phyloP scores from a whole-genome alignment of 2,329 filamentous ascomycete species.

The Fusarium metavorans region DNA sequence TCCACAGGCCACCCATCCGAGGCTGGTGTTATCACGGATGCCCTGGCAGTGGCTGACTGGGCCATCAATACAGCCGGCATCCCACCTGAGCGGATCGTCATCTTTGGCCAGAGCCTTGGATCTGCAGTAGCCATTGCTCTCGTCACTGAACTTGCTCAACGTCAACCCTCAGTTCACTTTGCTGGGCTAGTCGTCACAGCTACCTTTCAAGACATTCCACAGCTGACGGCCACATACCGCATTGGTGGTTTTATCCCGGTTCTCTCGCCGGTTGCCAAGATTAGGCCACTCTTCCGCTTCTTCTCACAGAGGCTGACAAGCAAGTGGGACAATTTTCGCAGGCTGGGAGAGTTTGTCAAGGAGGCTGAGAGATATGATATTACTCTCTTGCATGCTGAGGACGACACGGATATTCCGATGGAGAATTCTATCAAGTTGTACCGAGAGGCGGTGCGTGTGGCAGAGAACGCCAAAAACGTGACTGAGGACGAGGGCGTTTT shows the following conservation, averaged over 20 bases:
- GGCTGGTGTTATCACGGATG: slow-evolving; percentile 65
- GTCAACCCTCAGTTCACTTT: slow-evolving; percentile 46
- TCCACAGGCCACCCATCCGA: slow-evolving; percentile 68
- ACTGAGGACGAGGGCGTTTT: slow-evolving; percentile 17
- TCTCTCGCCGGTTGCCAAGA: slow-evolving; percentile 62
- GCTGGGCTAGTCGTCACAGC: slow-evolving; percentile 62
- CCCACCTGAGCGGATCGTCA: slow-evolving; percentile 65
- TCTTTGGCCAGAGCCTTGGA: slow-evolving; percentile 71
- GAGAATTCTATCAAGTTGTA: slow-evolving; percentile 59
- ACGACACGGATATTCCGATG: slow-evolving; percentile 60
- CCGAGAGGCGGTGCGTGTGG: slow-evolving; percentile 59
- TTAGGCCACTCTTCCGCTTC: slow-evolving; percentile 54
- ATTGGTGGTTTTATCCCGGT: slow-evolving; percentile 50
- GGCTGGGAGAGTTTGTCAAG: slow-evolving; percentile 49
- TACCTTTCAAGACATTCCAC: slow-evolving; percentile 61
- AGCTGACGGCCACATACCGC: slow-evolving; percentile 62
- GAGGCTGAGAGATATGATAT: slow-evolving; percentile 51
- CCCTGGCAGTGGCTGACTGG: slow-evolving; percentile 64
- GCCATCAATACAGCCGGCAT: slow-evolving; percentile 64
- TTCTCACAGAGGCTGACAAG: slow-evolving; percentile 56
- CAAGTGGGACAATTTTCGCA: slow-evolving; percentile 59
- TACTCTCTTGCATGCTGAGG: slow-evolving; percentile 58
- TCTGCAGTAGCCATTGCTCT: slow-evolving; percentile 53
- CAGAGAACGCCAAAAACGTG: slow-evolving; percentile 51
- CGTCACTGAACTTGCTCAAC: slow-evolving; percentile 46